Percentiles rank a stretch among this genome's conserved stretches.
These are phyloP conservation scores for Stereocaulon alpinum DNA, from an alignment of 495 filamentous ascomycete genomes.

Conservation along the genomic window DNA sequence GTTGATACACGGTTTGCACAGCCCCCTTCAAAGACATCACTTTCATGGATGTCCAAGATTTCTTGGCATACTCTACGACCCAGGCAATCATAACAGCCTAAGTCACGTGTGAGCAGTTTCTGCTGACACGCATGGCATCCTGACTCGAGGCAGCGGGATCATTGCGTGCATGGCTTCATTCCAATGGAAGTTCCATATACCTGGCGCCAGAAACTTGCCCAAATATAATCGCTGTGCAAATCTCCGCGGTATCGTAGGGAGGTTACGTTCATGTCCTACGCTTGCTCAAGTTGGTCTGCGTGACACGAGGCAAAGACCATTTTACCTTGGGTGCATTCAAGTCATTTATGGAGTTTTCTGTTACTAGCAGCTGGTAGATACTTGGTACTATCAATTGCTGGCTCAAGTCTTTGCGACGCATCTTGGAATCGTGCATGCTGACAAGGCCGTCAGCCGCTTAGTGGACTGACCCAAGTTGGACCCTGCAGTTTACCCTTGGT, in stretches of 20 bases:
- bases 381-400: too few species aligned
- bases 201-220: background rate
- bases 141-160: background rate
- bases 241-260: background rate
- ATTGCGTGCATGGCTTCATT: background rate
- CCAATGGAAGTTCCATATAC: background rate
- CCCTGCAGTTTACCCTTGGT: too few species aligned
- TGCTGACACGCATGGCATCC: background rate
- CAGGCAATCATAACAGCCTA: background rate
- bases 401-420: too few species aligned
- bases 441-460: too few species aligned
- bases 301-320: too few species aligned
- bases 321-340: background rate
- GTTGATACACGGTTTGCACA: background rate
- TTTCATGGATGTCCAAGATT: background rate
- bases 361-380: background rate
- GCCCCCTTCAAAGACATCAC: constrained; percentile 3
- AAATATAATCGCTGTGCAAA: background rate
- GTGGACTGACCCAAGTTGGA: too few species aligned
- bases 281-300: too few species aligned
- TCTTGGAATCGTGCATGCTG: too few species aligned
- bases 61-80: background rate
- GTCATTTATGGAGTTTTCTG: background rate
- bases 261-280: background rate
- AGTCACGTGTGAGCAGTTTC: background rate